Evolutionary conservation across 1,284 basidiomycete species (phyloP).

Genomic region (Pterulicium gracile): DNA sequence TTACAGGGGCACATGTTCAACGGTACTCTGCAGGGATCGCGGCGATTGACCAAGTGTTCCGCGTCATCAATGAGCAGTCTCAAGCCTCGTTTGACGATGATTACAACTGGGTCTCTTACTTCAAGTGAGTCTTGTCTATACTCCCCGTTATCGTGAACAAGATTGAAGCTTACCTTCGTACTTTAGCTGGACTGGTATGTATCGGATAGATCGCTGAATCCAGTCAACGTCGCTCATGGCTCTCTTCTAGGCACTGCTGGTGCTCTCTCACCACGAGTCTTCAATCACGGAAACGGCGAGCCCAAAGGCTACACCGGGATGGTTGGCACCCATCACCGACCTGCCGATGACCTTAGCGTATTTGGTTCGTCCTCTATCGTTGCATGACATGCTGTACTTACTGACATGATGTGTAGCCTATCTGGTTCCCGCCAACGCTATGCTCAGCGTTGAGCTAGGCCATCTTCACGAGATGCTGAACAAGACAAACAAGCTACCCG

Average conservation of each 20-base stretch:
- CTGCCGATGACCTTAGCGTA: constrained; percentile 62
- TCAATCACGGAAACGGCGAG: constrained; percentile 58
- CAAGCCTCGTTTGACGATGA: constrained; percentile 57
- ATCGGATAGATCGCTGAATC: too few species aligned
- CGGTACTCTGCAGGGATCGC: constrained; percentile 47
- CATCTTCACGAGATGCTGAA: constrained; percentile 54
- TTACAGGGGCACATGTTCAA: too few species aligned
- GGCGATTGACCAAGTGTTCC: constrained; percentile 65
- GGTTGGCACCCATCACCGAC: constrained; percentile 66
- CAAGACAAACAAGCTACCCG: constrained; percentile 29
- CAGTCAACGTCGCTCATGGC: too few species aligned
- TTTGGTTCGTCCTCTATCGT: constrained; percentile 35
- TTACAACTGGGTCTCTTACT: constrained; percentile 65
- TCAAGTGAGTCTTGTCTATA: constrained; percentile 38
- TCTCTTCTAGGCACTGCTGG: constrained; percentile 46
- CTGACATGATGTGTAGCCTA: constrained; percentile 38
- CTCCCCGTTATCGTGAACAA: neutral
- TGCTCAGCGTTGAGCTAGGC: constrained; percentile 62
- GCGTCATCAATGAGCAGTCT: constrained; percentile 67
- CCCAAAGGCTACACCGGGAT: constrained; percentile 50
- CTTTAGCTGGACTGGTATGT: neutral
- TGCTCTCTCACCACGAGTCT: constrained; percentile 49
- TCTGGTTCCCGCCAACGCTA: constrained; percentile 68
- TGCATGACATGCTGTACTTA: constrained; percentile 3
- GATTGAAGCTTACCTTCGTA: neutral